Evolutionary conservation across 202 grass and related monocot species (phyloP), one percentile per base, ranked within the genome.

Genomic region (Brachypodium distachyon): DNA sequence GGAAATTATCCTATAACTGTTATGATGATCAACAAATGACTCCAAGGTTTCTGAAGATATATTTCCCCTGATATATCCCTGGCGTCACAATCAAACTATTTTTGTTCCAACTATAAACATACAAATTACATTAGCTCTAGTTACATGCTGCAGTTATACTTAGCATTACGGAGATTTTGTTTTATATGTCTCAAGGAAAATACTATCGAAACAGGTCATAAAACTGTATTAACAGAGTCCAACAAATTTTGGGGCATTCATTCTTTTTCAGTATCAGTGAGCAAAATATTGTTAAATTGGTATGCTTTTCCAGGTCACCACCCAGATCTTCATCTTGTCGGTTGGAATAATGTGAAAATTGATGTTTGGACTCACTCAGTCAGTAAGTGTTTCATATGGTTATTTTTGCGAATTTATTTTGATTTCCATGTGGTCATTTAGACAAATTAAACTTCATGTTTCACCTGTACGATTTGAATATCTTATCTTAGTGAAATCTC

Each of bases 281-380:
- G 18, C n/a, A 64, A 40, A 70, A 2, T 64, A 55, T 78, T 31
- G 72, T 80, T 51, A 78, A 74, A 74, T 8, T 39, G 19, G 31
- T 81, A 40, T 85, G 34, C 7, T 82, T 83, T 78, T 19, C 27
- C 88, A 93, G 94, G 90, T 80, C 94, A 97, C 86, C 90, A 97
- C 84, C 94, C 90, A 72, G 90, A 97, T 84, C 84, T 97, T 80
- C 94, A 97, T 83, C 87, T 97, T 71, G 86, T 97, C 27, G 82
- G 88, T 72, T 97, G 88, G 94, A 97, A 97, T 61, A 93, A 93
- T 46, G 86, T 85, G 54, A 93, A 91, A 87, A 86, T 97, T 79
- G 94, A 97, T 55, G 67, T 91, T 63, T 97, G 90, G 94, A 97
- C 90, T 63, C 90, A 93, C 82, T 97, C 90, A 77, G 72, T 90